Conservation (phyloP, 2,329 filamentous ascomycete genomes). For the Colletotrichum tabaci region DNA sequence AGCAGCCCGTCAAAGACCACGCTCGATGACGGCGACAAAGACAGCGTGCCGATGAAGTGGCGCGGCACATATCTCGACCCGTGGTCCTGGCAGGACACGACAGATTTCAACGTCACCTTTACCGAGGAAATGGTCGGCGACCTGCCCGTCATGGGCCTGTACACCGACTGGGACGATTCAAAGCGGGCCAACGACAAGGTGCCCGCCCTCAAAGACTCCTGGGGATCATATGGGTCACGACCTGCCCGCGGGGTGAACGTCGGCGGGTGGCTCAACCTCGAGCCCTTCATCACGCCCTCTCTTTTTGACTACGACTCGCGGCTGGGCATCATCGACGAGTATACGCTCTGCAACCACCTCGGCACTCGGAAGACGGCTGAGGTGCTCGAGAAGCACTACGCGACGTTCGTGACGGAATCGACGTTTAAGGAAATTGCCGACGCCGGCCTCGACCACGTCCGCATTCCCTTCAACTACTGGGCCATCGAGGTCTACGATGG, state of each 20-base stretch:
- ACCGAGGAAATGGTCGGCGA: conserved; percentile 88
- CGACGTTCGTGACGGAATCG: conserved; percentile 86
- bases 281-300: conserved; percentile 96
- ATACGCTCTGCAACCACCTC: conserved; percentile 80
- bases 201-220: conserved; percentile 81
- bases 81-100: conserved; percentile 91
- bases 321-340: conserved; percentile 87
- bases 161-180: conserved; percentile 88
- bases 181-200: conserved; percentile 83
- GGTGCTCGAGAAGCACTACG: conserved; percentile 91
- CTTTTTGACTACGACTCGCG: conserved; percentile 80
- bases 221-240: conserved; percentile 81
- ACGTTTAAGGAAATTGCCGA: conserved; percentile 88
- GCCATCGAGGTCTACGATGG: conserved; percentile 86
- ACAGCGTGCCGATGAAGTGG: conserved; percentile 74
- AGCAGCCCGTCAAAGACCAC: conserved; percentile 50
- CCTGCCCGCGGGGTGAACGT: conserved; percentile 93
- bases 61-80: conserved; percentile 88
- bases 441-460: conserved; percentile 95
- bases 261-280: conserved; percentile 93
- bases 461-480: conserved; percentile 97
- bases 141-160: conserved; percentile 91
- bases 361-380: conserved; percentile 74
- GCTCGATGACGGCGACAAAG: conserved; percentile 67
- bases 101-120: conserved; percentile 94